Percentiles rank a stretch among this genome's conserved stretches.
These are phyloP conservation scores for Talaromyces sp. DNA, from an alignment of 2,329 filamentous ascomycete genomes.

Conservation along the genomic window DNA sequence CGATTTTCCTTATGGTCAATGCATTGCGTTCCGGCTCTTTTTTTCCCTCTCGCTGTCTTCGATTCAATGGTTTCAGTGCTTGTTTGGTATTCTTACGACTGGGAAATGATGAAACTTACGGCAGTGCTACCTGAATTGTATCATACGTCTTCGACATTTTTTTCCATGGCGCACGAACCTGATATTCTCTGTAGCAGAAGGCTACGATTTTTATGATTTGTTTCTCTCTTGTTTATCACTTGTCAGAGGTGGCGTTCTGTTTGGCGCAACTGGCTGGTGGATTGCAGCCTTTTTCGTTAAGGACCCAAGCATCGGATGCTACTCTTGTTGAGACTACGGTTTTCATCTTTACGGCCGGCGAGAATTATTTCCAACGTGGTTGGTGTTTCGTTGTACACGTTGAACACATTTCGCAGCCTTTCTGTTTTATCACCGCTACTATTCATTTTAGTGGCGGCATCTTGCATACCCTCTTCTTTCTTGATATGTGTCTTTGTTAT, in stretches of 20 bases:
- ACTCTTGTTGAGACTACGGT: not conserved
- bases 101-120: conserved; percentile 11
- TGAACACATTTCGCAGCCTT: not conserved
- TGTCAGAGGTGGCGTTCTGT: conserved; percentile 8
- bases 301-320: not conserved
- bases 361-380: not conserved
- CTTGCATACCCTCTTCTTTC: not conserved
- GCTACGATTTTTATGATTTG: not conserved
- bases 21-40: not conserved
- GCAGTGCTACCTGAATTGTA: conserved; percentile 9
- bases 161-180: not conserved
- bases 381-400: not conserved
- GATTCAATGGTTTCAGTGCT: not conserved
- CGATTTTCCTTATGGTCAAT: not conserved
- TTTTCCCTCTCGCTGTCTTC: not conserved
- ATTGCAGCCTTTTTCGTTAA: not conserved
- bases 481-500: not conserved
- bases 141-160: conserved; percentile 8
- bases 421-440: not conserved
- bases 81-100: conserved; percentile 9
- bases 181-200: not conserved
- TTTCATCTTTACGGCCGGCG: not conserved
- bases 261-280: conserved; percentile 4
- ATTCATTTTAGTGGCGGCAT: not conserved
- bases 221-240: not conserved